phyloP scores from a whole-genome alignment of 768 basidiomycete species.

The Cystofilobasidium ferigula region DNA sequence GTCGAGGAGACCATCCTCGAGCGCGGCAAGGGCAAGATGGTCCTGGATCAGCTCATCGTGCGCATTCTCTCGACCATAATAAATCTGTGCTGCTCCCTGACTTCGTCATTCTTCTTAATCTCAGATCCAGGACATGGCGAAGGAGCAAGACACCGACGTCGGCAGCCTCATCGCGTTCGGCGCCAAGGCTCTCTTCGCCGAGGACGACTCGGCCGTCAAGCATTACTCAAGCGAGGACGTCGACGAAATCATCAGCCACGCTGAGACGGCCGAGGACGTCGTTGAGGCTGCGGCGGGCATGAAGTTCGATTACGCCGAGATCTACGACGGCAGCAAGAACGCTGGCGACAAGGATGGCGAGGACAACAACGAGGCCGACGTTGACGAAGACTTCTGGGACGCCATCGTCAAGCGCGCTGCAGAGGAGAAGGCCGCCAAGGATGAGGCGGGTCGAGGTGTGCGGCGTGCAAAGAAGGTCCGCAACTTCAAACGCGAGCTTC shows the following conservation, averaged over 20 bases:
- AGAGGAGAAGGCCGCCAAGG: conserved; percentile 10
- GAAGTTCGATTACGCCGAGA: conserved; percentile 76
- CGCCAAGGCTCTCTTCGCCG: conserved; percentile 61
- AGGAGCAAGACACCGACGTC: conserved; percentile 67
- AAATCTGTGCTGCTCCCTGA: too few species aligned
- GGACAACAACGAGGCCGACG: not conserved
- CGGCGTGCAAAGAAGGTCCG: not conserved
- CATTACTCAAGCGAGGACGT: conserved; percentile 71
- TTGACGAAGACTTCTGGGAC: conserved; percentile 22
- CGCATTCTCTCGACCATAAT: conserved; percentile 8
- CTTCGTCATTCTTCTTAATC: not conserved
- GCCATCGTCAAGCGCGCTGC: conserved; percentile 18
- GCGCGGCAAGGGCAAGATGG: conserved; percentile 87
- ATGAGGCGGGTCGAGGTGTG: conserved; percentile 8
- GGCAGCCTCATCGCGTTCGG: conserved; percentile 43
- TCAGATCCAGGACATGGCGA: conserved; percentile 70
- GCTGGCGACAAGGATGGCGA: conserved; percentile 40
- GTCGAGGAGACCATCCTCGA: conserved; percentile 90
- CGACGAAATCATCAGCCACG: conserved; percentile 57
- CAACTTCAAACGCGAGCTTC: not conserved
- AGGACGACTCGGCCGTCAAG: conserved; percentile 41
- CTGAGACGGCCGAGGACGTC: conserved; percentile 62
- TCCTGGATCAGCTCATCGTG: conserved; percentile 87
- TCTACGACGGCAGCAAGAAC: conserved; percentile 44
- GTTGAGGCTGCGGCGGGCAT: conserved; percentile 42